These are phyloP conservation scores for Rasamsonia emersonii DNA, from an alignment of 2,329 filamentous ascomycete species.

Conservation along the genomic window DNA sequence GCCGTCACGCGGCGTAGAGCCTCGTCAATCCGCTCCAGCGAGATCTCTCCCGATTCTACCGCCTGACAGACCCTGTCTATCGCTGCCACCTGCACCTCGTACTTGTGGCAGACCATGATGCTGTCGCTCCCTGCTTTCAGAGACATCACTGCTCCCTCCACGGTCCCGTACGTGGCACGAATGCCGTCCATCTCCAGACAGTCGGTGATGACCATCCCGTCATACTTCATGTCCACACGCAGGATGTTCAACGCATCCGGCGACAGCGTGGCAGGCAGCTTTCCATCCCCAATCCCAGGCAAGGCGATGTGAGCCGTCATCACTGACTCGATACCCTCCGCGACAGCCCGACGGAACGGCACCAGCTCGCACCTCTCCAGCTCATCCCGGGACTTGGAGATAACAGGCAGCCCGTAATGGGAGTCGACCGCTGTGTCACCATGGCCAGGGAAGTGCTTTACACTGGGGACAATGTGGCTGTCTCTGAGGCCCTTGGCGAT, in stretches of 20 bases:
- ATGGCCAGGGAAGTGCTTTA: constrained; percentile 40
- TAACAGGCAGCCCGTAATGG: constrained; percentile 34
- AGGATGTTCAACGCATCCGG: constrained; percentile 29
- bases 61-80: constrained; percentile 32
- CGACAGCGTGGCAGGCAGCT: constrained; percentile 34
- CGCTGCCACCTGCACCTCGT: constrained; percentile 31
- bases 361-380: constrained; percentile 35
- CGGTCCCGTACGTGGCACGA: constrained; percentile 32
- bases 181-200: constrained; percentile 40
- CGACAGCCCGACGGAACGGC: constrained; percentile 35
- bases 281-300: constrained; percentile 23
- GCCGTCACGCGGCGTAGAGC: constrained; percentile 26
- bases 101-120: constrained; percentile 40
- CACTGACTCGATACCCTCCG: constrained; percentile 34
- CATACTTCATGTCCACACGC: constrained; percentile 35
- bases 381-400: constrained; percentile 28
- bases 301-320: constrained; percentile 40
- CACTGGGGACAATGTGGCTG: constrained; percentile 32
- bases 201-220: constrained; percentile 38
- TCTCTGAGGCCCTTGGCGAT: constrained; percentile 30
- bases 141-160: constrained; percentile 32
- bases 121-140: constrained; percentile 37
- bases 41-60: constrained; percentile 26
- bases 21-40: constrained; percentile 21
- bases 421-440: constrained; percentile 38